phyloP scores from a whole-genome alignment of 2,329 filamentous ascomycete genomes.

The Fusarium hostae region DNA sequence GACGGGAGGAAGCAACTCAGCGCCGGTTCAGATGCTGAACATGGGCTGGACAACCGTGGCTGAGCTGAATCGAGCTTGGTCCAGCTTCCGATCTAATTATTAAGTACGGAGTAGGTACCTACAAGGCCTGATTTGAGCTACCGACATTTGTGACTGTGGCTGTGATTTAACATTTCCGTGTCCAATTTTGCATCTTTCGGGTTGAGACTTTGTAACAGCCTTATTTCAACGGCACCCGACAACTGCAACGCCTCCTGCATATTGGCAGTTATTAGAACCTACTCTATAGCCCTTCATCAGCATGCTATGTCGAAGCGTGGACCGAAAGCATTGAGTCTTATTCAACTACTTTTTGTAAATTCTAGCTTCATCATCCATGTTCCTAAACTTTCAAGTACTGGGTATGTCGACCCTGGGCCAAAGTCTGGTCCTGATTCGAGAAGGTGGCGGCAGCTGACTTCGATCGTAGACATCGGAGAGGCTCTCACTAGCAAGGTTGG shows the following conservation, averaged over 20 bases:
- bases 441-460: conserved; percentile 17
- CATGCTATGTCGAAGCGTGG: background rate
- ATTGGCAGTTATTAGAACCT: background rate
- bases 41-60: background rate
- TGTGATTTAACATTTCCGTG: background rate
- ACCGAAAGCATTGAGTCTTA: background rate
- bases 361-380: background rate
- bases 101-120: background rate
- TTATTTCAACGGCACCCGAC: conserved; percentile 29
- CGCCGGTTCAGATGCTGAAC: background rate
- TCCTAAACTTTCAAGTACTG: background rate
- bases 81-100: background rate
- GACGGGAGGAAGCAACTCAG: background rate
- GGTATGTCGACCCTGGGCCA: background rate
- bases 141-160: background rate
- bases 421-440: conserved; percentile 1
- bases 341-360: background rate
- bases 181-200: background rate
- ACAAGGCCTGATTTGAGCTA: background rate
- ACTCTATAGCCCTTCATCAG: background rate
- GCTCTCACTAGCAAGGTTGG: background rate
- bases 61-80: conserved; percentile 19
- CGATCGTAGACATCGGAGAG: background rate
- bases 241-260: background rate
- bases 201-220: conserved; percentile 17